A percentile compares a stretch with the other conserved stretches of the same genome.
Evolutionary conservation across 768 basidiomycete genomes (phyloP).

Genomic region (Amanita polypyramis): DNA sequence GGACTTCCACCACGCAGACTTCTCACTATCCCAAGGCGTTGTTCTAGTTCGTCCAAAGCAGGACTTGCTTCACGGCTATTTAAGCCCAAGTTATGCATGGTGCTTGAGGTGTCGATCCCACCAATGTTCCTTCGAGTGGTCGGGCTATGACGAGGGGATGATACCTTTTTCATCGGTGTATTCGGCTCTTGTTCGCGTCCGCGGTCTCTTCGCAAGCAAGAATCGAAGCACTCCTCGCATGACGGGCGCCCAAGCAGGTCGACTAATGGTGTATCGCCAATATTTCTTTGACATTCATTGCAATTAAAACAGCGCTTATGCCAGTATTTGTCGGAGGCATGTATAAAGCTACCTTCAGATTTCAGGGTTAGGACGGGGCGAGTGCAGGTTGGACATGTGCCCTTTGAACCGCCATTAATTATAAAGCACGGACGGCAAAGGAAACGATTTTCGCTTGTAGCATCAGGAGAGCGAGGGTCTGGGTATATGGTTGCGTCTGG

Average conservation of each 20-base stretch:
- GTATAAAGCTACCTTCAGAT: conserved; percentile 69
- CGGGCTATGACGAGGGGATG: conserved; percentile 18
- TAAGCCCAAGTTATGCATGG: conserved; percentile 8
- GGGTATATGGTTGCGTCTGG: conserved; percentile 86
- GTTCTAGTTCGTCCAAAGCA: conserved; percentile 53
- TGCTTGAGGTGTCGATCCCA: conserved; percentile 27
- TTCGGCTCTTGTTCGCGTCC: conserved; percentile 25
- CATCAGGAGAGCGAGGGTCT: conserved; percentile 32
- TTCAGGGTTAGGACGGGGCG: conserved; percentile 67
- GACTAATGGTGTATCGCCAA: conserved; percentile 69
- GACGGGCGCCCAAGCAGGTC: conserved; percentile 76
- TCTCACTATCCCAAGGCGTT: conserved; percentile 45
- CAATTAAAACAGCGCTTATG: conserved; percentile 78
- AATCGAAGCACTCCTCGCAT: conserved; percentile 75
- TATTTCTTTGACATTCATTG: conserved; percentile 58
- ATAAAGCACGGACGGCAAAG: conserved; percentile 69
- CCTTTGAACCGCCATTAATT: conserved; percentile 66
- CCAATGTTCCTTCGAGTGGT: conserved; percentile 31
- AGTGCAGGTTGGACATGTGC: conserved; percentile 55
- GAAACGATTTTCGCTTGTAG: conserved; percentile 35
- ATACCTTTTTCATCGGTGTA: conserved; percentile 12
- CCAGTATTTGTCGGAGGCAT: conserved; percentile 64
- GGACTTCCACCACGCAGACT: conserved; percentile 43
- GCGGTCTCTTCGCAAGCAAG: conserved; percentile 51
- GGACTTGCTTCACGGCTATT: conserved; percentile 46